phyloP scores from a whole-genome alignment of 129 eudicot species.

The Gnaphalium uliginosum region DNA sequence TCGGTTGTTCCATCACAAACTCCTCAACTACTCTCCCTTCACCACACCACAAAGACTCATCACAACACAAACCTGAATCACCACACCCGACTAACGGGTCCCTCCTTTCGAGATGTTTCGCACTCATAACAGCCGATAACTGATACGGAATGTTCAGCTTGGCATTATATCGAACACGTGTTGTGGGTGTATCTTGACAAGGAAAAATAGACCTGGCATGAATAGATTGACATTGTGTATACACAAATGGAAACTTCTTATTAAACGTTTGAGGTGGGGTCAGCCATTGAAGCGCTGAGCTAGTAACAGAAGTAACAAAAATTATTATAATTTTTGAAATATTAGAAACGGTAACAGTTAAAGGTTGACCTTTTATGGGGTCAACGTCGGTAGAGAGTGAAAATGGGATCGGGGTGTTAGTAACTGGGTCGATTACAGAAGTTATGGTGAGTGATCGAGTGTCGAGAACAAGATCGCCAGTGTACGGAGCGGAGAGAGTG shows the following conservation, averaged over 20 bases:
- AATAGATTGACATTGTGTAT: slow-evolving; percentile 81
- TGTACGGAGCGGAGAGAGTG: slow-evolving; percentile 54
- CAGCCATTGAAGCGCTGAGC: slow-evolving; percentile 93
- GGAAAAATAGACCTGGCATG: slow-evolving; percentile 65
- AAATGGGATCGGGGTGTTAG: slow-evolving; percentile 58
- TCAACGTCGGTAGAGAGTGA: slow-evolving; percentile 48
- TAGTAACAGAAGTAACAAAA: slow-evolving; percentile 50
- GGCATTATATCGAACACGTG: slow-evolving; percentile 62
- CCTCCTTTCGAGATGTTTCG: slow-evolving; percentile 58
- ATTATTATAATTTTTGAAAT: slow-evolving; percentile 44
- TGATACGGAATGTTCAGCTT: slow-evolving; percentile 63
- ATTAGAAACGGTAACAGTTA: slow-evolving; percentile 51
- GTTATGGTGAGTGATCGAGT: slow-evolving; percentile 69
- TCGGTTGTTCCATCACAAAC: slow-evolving; percentile 92
- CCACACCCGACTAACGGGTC: slow-evolving; percentile 40
- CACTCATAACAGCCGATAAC: slow-evolving; percentile 77
- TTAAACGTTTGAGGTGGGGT: slow-evolving; percentile 80
- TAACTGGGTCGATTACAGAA: slow-evolving; percentile 55
- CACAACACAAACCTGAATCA: slow-evolving; percentile 56
- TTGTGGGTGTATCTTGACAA: slow-evolving; percentile 89
- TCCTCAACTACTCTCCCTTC: slow-evolving; percentile 95
- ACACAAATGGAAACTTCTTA: slow-evolving; percentile 52
- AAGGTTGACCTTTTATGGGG: slow-evolving; percentile 64
- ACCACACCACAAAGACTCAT: slow-evolving; percentile 80
- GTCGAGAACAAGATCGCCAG: slow-evolving; percentile 78